Conservation (phyloP, 441 rosid genomes). For the Eruca vesicaria region DNA sequence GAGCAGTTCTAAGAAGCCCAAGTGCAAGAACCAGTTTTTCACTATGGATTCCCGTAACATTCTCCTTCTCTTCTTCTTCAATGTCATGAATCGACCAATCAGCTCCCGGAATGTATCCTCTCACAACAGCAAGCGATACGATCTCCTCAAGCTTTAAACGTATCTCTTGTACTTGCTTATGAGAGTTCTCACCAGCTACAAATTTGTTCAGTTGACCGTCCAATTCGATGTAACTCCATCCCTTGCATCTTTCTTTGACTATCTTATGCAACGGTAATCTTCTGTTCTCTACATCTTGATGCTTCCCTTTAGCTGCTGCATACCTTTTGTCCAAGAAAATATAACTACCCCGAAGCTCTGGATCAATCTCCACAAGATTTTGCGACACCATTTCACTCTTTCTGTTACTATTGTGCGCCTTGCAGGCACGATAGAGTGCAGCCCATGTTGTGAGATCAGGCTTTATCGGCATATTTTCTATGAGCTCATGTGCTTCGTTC, state of each 20-base stretch:
- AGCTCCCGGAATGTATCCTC: conserved; percentile 57
- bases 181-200: conserved; percentile 49
- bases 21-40: conserved; percentile 70
- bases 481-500: conserved; percentile 48
- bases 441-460: conserved; percentile 66
- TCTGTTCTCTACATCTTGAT: conserved; percentile 47
- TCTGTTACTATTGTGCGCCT: conserved; percentile 47
- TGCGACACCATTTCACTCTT: conserved; percentile 46
- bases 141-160: conserved; percentile 49
- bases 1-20: conserved; percentile 46
- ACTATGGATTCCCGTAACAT: conserved; percentile 52
- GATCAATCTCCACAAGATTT: conserved; percentile 54
- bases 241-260: conserved; percentile 52
- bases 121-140: conserved; percentile 38
- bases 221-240: conserved; percentile 60
- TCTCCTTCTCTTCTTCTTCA: conserved; percentile 74
- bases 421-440: conserved; percentile 61
- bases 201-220: conserved; percentile 54
- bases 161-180: conserved; percentile 40
- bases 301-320: conserved; percentile 44
- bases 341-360: conserved; percentile 51
- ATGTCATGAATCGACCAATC: conserved; percentile 62
- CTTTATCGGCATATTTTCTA: conserved; percentile 50
- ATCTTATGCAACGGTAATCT: conserved; percentile 36
- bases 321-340: conserved; percentile 55